phyloP scores from a whole-genome alignment of 2,329 filamentous ascomycete genomes.

The Helotiales sp. region DNA sequence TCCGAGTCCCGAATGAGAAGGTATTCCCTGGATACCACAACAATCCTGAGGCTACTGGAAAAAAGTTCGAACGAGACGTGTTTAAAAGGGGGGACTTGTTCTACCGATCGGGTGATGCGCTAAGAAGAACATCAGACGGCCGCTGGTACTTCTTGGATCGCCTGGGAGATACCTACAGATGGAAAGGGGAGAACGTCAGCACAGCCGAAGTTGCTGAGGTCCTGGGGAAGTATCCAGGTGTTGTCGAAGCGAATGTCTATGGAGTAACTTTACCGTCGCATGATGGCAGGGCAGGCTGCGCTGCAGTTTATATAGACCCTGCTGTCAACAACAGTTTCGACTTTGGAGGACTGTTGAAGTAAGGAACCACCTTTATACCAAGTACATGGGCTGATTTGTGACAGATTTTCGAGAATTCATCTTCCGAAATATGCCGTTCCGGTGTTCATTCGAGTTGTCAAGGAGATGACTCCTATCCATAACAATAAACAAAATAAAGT shows the following conservation, averaged over 20 bases:
- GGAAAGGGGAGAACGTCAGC: conserved; percentile 71
- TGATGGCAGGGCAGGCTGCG: conserved; percentile 68
- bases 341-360: conserved; percentile 58
- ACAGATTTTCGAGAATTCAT: conserved; percentile 53
- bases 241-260: conserved; percentile 70
- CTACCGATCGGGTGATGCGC: conserved; percentile 67
- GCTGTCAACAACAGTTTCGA: conserved; percentile 51
- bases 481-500: conserved; percentile 84
- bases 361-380: conserved; percentile 16
- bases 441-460: conserved; percentile 66
- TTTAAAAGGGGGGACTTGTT: conserved; percentile 67
- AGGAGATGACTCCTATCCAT: conserved; percentile 60
- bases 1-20: conserved; percentile 55
- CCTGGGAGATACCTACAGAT: conserved; percentile 72
- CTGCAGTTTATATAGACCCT: conserved; percentile 59
- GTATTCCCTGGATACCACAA: conserved; percentile 69
- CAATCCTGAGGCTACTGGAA: conserved; percentile 64
- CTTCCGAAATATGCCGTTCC: conserved; percentile 76
- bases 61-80: conserved; percentile 65
- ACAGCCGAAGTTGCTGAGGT: conserved; percentile 67
- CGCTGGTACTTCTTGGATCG: conserved; percentile 70
- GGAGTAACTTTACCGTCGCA: conserved; percentile 65
- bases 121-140: conserved; percentile 61
- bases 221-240: conserved; percentile 56
- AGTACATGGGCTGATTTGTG: neutral